Conservation (phyloP, 345 rosid species). For the Arabis hirsuta region DNA sequence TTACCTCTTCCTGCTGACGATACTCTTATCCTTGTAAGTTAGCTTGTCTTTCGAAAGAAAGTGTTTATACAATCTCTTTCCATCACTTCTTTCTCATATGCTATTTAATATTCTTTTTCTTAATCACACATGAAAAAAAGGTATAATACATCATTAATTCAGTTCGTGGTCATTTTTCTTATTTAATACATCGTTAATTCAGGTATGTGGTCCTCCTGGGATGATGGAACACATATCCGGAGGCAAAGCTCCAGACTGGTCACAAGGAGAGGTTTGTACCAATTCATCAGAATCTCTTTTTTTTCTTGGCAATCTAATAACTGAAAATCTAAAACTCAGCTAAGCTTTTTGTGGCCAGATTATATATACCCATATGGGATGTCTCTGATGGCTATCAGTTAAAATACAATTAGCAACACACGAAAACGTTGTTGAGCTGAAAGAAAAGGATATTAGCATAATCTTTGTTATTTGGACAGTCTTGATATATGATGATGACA, state of each 20-base stretch:
- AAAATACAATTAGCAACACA: neutral
- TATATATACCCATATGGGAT: neutral
- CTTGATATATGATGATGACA: slow-evolving; percentile 17
- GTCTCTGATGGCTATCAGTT: slow-evolving; percentile 1
- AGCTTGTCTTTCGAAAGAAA: slow-evolving; percentile 2
- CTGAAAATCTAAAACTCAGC: slow-evolving; percentile 6
- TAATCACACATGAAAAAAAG: neutral
- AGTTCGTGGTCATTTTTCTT: no score
- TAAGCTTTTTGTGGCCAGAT: neutral
- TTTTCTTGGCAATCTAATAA: slow-evolving; percentile 9
- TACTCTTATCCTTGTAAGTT: slow-evolving; percentile 78
- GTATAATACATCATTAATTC: no score
- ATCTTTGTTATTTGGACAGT: neutral
- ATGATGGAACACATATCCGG: slow-evolving; percentile 97
- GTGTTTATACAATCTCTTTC: slow-evolving; percentile 4
- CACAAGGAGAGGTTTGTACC: slow-evolving; percentile 88
- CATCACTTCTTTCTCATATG: neutral
- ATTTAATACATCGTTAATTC: slow-evolving; percentile 33
- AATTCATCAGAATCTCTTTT: neutral
- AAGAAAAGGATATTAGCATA: neutral
- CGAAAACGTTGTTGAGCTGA: neutral
- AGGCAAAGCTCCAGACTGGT: slow-evolving; percentile 77
- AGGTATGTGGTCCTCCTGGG: slow-evolving; percentile 98
- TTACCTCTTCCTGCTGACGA: slow-evolving; percentile 86
- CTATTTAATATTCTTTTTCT: slow-evolving; percentile 7